phyloP scores from a whole-genome alignment of 2,329 filamentous ascomycete species.

The Ustulina deusta region DNA sequence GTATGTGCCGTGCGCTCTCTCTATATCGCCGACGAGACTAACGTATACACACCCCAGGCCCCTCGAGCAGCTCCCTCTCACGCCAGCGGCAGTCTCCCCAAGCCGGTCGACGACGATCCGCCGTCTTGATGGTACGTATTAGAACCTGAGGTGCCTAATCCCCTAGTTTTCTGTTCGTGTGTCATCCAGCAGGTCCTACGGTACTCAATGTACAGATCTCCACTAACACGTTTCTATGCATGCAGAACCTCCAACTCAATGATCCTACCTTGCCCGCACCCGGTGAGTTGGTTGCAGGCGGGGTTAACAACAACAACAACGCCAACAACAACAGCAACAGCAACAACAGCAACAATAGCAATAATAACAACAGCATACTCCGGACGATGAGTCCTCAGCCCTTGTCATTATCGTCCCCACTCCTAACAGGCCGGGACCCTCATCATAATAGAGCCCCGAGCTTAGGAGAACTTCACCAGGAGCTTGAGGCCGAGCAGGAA shows the following conservation, averaged over 20 bases:
- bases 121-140: constrained; percentile 67
- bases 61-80: constrained; percentile 65
- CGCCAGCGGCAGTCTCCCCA: constrained; percentile 61
- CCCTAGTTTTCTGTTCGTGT: not conserved
- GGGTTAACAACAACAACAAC: constrained; percentile 48
- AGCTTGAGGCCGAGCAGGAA: constrained; percentile 83
- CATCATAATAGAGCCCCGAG: constrained; percentile 76
- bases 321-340: not conserved
- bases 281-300: constrained; percentile 73
- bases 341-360: not conserved
- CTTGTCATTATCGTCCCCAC: constrained; percentile 63
- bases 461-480: constrained; percentile 81
- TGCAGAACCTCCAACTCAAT: constrained; percentile 74
- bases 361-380: constrained; percentile 28
- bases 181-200: not conserved
- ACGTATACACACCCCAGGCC: constrained; percentile 51
- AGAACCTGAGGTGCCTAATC: not conserved
- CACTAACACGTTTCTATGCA: not conserved
- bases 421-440: constrained; percentile 61
- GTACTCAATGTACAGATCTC: not conserved
- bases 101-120: constrained; percentile 71
- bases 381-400: constrained; percentile 59
- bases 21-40: not conserved
- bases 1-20: constrained; percentile 54
- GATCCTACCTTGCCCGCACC: constrained; percentile 75